Conservation (phyloP, 1,284 basidiomycete species). For the Cryptococcus sp. region DNA sequence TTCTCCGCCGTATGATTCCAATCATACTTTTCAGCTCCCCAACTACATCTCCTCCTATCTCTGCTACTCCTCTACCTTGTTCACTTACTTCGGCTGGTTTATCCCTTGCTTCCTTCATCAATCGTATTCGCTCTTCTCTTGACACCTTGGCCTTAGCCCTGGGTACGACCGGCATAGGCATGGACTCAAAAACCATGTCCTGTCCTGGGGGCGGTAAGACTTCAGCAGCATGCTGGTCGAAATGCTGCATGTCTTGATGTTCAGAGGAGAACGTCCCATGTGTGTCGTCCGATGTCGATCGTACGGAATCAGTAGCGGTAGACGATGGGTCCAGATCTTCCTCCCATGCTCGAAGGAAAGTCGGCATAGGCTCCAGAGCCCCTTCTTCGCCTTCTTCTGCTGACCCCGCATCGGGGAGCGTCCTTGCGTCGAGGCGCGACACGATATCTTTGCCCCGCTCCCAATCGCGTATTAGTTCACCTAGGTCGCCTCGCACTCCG, state of each 20-base stretch:
- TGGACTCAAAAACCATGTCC: constrained; percentile 33
- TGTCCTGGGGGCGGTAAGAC: constrained; percentile 28
- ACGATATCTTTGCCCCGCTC: constrained; percentile 26
- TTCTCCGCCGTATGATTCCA: constrained; percentile 32
- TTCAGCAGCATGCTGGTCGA: not conserved
- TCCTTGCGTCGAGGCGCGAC: constrained; percentile 1
- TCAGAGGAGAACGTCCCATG: not conserved
- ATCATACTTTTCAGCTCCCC: constrained; percentile 40
- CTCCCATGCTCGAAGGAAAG: constrained; percentile 26
- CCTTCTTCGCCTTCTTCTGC: constrained; percentile 2
- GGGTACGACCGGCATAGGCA: not conserved
- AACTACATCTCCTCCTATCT: constrained; percentile 27
- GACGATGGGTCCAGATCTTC: constrained; percentile 1
- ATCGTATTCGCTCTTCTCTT: constrained; percentile 33
- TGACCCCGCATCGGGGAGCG: constrained; percentile 1
- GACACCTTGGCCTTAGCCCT: constrained; percentile 7
- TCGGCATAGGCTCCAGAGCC: constrained; percentile 10
- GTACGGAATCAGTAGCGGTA: not conserved
- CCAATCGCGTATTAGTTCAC: constrained; percentile 23
- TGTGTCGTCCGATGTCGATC: not conserved
- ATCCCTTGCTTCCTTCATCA: constrained; percentile 28
- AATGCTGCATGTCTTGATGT: not conserved
- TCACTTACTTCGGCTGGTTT: constrained; percentile 21
- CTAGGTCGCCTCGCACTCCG: constrained; percentile 16
- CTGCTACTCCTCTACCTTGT: constrained; percentile 5